A percentile compares a stretch with the other conserved stretches of the same genome.
Conservation (phyloP, 1,139 yeast species). For the Zygosaccharomyces sapae region DNA sequence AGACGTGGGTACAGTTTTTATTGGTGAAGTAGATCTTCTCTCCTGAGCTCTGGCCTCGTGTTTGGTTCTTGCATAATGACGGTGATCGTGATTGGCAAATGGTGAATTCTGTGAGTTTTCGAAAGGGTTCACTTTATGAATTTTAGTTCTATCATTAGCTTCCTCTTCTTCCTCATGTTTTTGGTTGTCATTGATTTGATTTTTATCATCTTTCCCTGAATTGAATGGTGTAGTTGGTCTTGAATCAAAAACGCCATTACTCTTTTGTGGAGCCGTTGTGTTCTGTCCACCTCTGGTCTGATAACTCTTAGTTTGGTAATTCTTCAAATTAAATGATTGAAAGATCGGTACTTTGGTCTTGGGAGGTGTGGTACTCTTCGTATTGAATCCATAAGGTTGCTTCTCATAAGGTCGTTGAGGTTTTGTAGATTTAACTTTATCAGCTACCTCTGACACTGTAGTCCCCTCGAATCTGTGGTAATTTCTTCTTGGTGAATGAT, state of each 20-base stretch:
- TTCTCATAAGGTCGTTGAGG: constrained; percentile 29
- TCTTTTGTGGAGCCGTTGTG: constrained; percentile 1
- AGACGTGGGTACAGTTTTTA: constrained; percentile 21
- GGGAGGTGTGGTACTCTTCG: constrained; percentile 12
- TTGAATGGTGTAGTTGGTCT: constrained; percentile 8
- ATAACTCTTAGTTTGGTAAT: constrained; percentile 18
- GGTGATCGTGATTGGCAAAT: constrained; percentile 17
- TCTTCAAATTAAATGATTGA: constrained; percentile 24
- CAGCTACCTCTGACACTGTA: constrained; percentile 7
- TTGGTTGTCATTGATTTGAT: constrained; percentile 1
- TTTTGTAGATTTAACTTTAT: constrained; percentile 18
- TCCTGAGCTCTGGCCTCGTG: constrained; percentile 19
- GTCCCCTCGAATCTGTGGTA: constrained; percentile 1
- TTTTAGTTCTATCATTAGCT: constrained; percentile 6
- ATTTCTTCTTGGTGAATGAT: constrained; percentile 16
- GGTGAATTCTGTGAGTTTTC: constrained; percentile 16
- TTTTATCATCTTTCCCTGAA: background rate
- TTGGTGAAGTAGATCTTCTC: constrained; percentile 28
- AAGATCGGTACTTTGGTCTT: constrained; percentile 18
- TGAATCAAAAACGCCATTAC: background rate
- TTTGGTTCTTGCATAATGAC: constrained; percentile 28
- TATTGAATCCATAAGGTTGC: constrained; percentile 36
- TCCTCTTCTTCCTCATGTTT: constrained; percentile 6
- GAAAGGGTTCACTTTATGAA: constrained; percentile 10
- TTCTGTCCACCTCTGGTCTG: constrained; percentile 6